Evolutionary conservation across 306 rosid species (phyloP).

Genomic region (Acacia acuminata): DNA sequence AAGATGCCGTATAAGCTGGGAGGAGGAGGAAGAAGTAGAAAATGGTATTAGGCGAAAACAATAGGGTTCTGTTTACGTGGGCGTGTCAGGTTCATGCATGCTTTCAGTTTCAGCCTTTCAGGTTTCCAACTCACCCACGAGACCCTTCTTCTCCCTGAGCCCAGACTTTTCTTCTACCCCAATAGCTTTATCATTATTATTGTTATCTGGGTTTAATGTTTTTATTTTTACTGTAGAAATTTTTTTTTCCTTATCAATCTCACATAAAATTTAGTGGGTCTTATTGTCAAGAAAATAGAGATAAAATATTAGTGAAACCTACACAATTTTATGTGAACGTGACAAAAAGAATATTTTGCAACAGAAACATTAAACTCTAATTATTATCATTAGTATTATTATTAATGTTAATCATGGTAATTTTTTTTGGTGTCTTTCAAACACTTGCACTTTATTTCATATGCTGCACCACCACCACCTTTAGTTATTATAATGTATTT

Average conservation of each 20-base stretch:
- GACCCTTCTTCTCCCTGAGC: not conserved
- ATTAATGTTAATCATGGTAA: too few species aligned
- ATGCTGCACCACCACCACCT: not conserved
- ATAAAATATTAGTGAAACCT: too few species aligned
- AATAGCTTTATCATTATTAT: not conserved
- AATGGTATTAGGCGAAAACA: conserved; percentile 46
- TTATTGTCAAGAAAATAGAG: too few species aligned
- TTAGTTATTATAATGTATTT: not conserved
- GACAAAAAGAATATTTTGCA: too few species aligned
- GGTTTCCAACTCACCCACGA: conserved; percentile 12
- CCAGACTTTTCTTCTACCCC: not conserved
- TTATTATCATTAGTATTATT: too few species aligned
- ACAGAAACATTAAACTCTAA: too few species aligned
- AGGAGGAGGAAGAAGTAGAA: conserved; percentile 21
- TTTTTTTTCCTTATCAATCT: too few species aligned
- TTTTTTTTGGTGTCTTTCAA: not conserved
- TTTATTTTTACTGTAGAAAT: too few species aligned
- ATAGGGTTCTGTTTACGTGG: conserved; percentile 58
- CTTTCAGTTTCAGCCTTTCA: conserved; percentile 29
- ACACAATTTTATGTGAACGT: too few species aligned
- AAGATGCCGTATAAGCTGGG: not conserved
- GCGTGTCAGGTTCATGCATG: conserved; percentile 74
- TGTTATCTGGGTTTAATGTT: too few species aligned
- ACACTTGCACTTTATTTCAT: not conserved
- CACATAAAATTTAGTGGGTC: too few species aligned